phyloP scores from a whole-genome alignment of 805 yeast genomes.

The Kluyveromyces nonfermentans region DNA sequence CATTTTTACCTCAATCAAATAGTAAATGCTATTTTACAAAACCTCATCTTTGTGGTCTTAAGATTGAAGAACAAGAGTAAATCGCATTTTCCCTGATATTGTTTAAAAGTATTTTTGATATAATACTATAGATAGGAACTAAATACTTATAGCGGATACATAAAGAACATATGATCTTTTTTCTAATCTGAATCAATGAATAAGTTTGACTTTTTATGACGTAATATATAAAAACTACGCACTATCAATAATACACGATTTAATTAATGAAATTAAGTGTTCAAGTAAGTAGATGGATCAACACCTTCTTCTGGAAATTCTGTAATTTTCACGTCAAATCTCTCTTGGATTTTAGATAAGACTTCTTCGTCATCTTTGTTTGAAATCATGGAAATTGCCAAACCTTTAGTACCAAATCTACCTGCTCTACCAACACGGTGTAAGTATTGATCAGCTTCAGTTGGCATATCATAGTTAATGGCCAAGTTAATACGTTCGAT shows the following conservation, averaged over 20 bases:
- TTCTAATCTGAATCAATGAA: neutral
- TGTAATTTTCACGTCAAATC: slow-evolving; percentile 91
- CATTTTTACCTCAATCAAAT: too few relatives aligned
- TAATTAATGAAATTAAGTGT: slow-evolving; percentile 43
- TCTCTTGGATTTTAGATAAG: slow-evolving; percentile 85
- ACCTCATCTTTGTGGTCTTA: too few relatives aligned
- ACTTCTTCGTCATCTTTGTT: slow-evolving; percentile 83
- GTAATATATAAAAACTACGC: neutral
- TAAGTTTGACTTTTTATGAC: neutral
- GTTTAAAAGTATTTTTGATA: too few relatives aligned
- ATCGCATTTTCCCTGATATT: too few relatives aligned
- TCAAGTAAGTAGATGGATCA: slow-evolving; percentile 96
- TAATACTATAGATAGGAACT: too few relatives aligned
- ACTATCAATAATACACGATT: neutral
- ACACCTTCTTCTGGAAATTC: slow-evolving; percentile 98
- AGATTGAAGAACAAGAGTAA: too few relatives aligned
- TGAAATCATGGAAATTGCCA: slow-evolving; percentile 84
- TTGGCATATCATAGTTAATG: slow-evolving; percentile 93
- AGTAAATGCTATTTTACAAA: too few relatives aligned
- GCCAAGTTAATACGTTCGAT: slow-evolving; percentile 97
- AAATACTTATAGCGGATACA: too few relatives aligned
- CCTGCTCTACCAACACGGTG: slow-evolving; percentile 99
- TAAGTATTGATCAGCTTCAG: slow-evolving; percentile 93
- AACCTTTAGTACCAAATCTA: slow-evolving; percentile 98
- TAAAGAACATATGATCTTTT: too few relatives aligned